Evolutionary conservation across 2,329 filamentous ascomycete genomes (phyloP).

Genomic region (Aspergillus hiratsukae): DNA sequence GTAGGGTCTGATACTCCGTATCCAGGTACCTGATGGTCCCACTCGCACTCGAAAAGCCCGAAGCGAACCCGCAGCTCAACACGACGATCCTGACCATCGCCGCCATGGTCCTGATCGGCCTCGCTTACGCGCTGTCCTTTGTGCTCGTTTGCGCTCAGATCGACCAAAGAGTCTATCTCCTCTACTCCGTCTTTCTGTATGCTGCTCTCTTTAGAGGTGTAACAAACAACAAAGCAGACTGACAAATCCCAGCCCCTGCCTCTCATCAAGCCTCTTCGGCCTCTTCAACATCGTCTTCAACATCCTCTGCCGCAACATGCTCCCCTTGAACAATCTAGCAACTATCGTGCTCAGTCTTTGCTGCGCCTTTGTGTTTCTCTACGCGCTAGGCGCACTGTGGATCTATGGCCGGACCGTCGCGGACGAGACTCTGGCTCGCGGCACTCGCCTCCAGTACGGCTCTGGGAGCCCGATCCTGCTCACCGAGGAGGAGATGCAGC

Average conservation of each 20-base stretch:
- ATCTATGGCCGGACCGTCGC: constrained; percentile 17
- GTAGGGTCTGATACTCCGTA: neutral
- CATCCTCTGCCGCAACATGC: constrained; percentile 24
- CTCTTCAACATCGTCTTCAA: constrained; percentile 33
- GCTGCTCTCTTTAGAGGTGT: constrained; percentile 1
- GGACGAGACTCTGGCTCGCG: neutral
- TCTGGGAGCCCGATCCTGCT: constrained; percentile 16
- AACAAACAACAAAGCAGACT: neutral
- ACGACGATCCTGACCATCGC: constrained; percentile 20
- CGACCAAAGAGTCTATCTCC: constrained; percentile 21
- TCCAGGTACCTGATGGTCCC: constrained; percentile 28
- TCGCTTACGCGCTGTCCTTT: constrained; percentile 23
- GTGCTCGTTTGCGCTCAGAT: constrained; percentile 21
- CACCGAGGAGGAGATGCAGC: constrained; percentile 38
- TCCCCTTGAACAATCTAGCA: constrained; percentile 23
- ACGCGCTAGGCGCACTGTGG: constrained; percentile 24
- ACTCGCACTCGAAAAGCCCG: constrained; percentile 22
- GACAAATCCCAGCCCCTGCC: constrained; percentile 17
- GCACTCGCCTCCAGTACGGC: constrained; percentile 2
- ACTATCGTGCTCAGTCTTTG: constrained; percentile 25
- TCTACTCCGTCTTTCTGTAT: constrained; percentile 30
- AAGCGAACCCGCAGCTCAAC: constrained; percentile 16
- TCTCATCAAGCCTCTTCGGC: constrained; percentile 26
- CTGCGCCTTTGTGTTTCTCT: constrained; percentile 24
- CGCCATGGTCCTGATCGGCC: constrained; percentile 24